These are phyloP conservation scores for Trichoderma lentiforme DNA, from an alignment of 2,329 filamentous ascomycete species.

Conservation along the genomic window DNA sequence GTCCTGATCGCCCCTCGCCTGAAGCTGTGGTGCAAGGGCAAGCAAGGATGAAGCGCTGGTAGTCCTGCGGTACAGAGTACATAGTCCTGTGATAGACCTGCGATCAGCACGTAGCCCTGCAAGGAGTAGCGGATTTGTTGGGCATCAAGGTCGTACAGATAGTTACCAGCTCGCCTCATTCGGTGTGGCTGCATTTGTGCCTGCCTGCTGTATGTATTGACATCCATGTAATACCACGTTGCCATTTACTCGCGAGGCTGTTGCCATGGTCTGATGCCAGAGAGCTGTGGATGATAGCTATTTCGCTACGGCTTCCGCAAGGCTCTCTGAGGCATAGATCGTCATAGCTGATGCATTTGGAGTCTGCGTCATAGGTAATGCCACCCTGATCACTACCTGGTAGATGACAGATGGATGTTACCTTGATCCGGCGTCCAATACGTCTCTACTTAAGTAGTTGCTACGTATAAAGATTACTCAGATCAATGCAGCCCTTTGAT, in stretches of 20 bases:
- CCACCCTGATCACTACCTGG: neutral
- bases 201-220: neutral
- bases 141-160: neutral
- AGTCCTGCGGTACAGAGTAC: too few species aligned
- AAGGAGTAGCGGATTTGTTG: neutral
- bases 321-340: neutral
- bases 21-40: neutral
- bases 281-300: neutral
- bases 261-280: neutral
- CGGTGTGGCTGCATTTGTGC: neutral
- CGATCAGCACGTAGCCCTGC: neutral
- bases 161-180: neutral
- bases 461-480: neutral
- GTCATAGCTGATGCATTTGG: neutral
- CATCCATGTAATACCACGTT: neutral
- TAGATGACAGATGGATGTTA: neutral
- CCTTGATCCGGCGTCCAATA: neutral
- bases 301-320: neutral
- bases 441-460: neutral
- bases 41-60: neutral
- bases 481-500: neutral
- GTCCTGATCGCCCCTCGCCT: neutral
- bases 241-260: neutral
- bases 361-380: neutral
- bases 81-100: neutral